These are phyloP conservation scores for Candida tammaniensis DNA, from an alignment of 805 yeast species.

Conservation along the genomic window DNA sequence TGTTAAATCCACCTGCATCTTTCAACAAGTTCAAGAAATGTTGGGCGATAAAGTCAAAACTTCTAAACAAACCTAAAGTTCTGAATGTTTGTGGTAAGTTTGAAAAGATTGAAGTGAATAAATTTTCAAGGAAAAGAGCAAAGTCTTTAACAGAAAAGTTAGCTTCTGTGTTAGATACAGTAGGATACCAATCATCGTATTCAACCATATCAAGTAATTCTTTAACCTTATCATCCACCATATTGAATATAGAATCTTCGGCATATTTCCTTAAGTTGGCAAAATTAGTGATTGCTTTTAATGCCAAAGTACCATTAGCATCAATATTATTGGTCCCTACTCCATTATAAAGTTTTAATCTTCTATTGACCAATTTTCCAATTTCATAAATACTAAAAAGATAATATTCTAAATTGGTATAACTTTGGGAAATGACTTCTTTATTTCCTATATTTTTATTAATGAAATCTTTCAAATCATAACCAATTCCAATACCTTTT, in stretches of 20 bases:
- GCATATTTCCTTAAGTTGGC: conserved; percentile 63
- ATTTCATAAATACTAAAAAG: conserved; percentile 71
- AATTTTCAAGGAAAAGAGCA: conserved; percentile 78
- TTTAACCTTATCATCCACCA: conserved; percentile 77
- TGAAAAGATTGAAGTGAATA: conserved; percentile 81
- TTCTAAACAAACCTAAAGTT: conserved; percentile 77
- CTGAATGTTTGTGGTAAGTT: conserved; percentile 77
- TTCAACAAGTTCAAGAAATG: conserved; percentile 62
- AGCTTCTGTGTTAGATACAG: conserved; percentile 53
- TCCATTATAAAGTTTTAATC: conserved; percentile 36
- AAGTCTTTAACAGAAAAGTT: conserved; percentile 75
- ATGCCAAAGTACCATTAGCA: conserved; percentile 34
- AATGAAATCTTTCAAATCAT: conserved; percentile 51
- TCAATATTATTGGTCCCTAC: conserved; percentile 39
- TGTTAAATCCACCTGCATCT: conserved; percentile 53
- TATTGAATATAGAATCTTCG: conserved; percentile 74
- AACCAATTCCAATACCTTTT: conserved; percentile 54
- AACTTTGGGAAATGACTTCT: conserved; percentile 86
- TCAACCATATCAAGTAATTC: conserved; percentile 82
- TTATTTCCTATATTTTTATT: conserved; percentile 71
- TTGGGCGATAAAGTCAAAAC: conserved; percentile 79
- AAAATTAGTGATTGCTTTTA: conserved; percentile 54
- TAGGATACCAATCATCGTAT: conserved; percentile 74
- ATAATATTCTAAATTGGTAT: conserved; percentile 85
- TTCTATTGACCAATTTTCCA: conserved; percentile 42